Evolutionary conservation across 768 basidiomycete species (phyloP).

Genomic region (Xerocomus potaroensis): DNA sequence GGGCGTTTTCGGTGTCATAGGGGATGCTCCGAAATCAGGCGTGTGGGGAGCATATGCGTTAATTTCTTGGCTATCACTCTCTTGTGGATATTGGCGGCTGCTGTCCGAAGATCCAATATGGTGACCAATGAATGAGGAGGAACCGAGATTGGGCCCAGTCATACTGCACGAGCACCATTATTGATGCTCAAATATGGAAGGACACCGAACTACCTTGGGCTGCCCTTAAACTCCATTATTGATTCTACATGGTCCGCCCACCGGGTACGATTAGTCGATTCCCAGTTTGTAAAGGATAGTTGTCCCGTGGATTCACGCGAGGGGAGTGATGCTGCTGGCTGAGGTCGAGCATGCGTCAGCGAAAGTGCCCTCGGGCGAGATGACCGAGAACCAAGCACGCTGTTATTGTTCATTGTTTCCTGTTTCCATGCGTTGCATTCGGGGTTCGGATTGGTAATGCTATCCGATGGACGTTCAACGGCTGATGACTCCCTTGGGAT

Average conservation of each 20-base stretch:
- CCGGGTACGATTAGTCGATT: slow-evolving; percentile 19
- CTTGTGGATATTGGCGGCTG: slow-evolving; percentile 7
- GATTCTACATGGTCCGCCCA: slow-evolving; percentile 16
- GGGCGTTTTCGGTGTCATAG: slow-evolving; percentile 48
- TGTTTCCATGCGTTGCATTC: slow-evolving; percentile 15
- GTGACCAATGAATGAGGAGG: slow-evolving; percentile 12
- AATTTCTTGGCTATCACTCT: slow-evolving; percentile 35
- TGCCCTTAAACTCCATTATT: slow-evolving; percentile 8
- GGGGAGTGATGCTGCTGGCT: slow-evolving; percentile 12
- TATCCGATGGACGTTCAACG: slow-evolving; percentile 1
- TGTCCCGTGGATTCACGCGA: slow-evolving; percentile 28
- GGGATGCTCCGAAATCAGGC: slow-evolving; percentile 44
- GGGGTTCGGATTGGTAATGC: not conserved
- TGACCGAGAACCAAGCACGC: slow-evolving; percentile 4
- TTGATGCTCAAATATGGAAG: not conserved
- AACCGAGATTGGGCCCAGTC: slow-evolving; percentile 4
- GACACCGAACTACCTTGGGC: slow-evolving; percentile 13
- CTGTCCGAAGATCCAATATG: slow-evolving; percentile 19
- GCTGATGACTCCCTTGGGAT: not conserved
- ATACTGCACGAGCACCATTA: slow-evolving; percentile 14
- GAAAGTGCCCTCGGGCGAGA: slow-evolving; percentile 29
- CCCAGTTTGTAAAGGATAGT: slow-evolving; percentile 26
- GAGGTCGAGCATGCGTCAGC: slow-evolving; percentile 25
- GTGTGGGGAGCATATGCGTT: slow-evolving; percentile 36
- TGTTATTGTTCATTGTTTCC: slow-evolving; percentile 6